phyloP scores from a whole-genome alignment of 108 stramenopile genomes.

The Cyclotella atomus region DNA sequence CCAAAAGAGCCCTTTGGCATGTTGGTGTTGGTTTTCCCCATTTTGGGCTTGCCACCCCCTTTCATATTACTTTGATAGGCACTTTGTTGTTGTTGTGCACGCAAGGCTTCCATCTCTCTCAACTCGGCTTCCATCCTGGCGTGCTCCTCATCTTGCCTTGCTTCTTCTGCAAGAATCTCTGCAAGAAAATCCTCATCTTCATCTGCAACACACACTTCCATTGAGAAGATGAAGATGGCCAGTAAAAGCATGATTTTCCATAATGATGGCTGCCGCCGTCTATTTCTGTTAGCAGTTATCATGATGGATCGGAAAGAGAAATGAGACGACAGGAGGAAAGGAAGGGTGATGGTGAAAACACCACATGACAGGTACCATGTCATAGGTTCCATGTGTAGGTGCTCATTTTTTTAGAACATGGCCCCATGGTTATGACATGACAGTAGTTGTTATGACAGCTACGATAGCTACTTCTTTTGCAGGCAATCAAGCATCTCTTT shows the following conservation, averaged over 20 bases:
- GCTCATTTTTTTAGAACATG: too few relatives aligned
- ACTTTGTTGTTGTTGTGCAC: slow-evolving; percentile 20
- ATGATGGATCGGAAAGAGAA: not conserved
- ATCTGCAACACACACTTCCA: not conserved
- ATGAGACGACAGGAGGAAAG: not conserved
- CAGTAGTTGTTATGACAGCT: too few relatives aligned
- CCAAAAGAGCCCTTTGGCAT: slow-evolving; percentile 24
- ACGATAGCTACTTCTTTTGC: not conserved
- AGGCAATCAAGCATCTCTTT: slow-evolving; percentile 46
- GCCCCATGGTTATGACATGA: too few relatives aligned
- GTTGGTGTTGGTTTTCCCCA: slow-evolving; percentile 17
- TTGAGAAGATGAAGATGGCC: not conserved
- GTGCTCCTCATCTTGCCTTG: slow-evolving; percentile 42
- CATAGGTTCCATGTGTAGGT: too few relatives aligned
- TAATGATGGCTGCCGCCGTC: not conserved
- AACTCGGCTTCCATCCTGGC: slow-evolving; percentile 34
- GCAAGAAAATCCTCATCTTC: slow-evolving; percentile 48
- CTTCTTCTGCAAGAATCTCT: slow-evolving; percentile 51
- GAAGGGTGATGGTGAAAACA: too few relatives aligned
- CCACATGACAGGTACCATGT: too few relatives aligned
- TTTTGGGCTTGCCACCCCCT: slow-evolving; percentile 22
- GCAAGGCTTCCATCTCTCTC: slow-evolving; percentile 41
- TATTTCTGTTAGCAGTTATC: not conserved
- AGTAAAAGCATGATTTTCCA: not conserved
- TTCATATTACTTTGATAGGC: not conserved